These are phyloP conservation scores for Thraustochytrium sp. DNA, from an alignment of 352 stramenopile genomes.

Conservation along the genomic window DNA sequence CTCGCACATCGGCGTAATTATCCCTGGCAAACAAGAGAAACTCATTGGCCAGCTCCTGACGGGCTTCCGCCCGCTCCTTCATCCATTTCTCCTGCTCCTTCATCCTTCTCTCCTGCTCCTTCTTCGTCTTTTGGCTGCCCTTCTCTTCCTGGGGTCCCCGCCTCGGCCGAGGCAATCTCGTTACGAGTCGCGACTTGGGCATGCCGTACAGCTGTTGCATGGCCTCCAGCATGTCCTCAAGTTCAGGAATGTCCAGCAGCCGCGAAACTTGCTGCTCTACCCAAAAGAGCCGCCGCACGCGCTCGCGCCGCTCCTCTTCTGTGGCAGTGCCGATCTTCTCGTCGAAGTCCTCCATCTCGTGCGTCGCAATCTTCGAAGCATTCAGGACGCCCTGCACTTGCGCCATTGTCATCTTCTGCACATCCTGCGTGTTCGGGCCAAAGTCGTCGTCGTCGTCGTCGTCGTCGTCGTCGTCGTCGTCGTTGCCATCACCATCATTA, in stretches of 20 bases:
- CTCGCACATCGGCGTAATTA: no score
- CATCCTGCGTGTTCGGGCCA: neutral
- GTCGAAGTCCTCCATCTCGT: neutral
- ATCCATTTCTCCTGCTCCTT: no score
- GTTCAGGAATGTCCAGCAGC: neutral
- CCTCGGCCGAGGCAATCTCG: no score
- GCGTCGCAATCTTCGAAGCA: neutral
- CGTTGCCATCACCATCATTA: neutral
- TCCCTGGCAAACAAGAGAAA: no score
- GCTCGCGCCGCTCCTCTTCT: neutral
- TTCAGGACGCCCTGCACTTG: neutral
- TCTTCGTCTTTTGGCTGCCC: no score
- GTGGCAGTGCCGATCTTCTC: neutral
- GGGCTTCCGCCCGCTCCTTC: no score
- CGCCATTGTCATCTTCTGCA: neutral
- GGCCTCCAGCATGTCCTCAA: neutral
- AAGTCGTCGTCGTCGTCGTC: neutral
- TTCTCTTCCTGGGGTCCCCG: no score
- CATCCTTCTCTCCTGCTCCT: no score
- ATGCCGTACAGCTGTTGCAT: neutral
- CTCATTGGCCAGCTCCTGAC: no score
- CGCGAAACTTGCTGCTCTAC: neutral
- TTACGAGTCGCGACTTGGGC: neutral
- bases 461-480: neutral
- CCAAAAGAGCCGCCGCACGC: neutral